Evolutionary conservation across 2,329 filamentous ascomycete species (phyloP).

Genomic region (Fusarium illudens): DNA sequence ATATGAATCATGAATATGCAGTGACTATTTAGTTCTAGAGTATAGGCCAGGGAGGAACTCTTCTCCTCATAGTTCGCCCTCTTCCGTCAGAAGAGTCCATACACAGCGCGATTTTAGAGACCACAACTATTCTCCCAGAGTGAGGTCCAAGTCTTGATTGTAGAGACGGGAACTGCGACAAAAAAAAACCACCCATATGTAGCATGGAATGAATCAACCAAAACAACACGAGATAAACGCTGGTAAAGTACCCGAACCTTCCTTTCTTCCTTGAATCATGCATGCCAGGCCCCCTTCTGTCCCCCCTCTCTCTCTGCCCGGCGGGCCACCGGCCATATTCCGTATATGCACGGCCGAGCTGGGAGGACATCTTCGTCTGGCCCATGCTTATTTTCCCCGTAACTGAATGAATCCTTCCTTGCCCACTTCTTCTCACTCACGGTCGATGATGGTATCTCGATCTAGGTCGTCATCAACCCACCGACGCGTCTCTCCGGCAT

Average conservation of each 20-base stretch:
- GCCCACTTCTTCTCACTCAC: neutral
- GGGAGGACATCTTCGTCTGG: conserved; percentile 11
- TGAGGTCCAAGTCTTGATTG: conserved; percentile 17
- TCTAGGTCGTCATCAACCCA: neutral
- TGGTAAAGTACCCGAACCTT: conserved; percentile 31
- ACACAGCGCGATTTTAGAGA: conserved; percentile 5
- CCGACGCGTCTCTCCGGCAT: conserved; percentile 12
- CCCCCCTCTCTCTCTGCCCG: neutral
- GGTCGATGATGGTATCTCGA: neutral
- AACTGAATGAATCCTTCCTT: neutral
- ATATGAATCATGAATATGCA: conserved; percentile 26
- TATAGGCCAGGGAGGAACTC: conserved; percentile 32
- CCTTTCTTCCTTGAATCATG: conserved; percentile 2
- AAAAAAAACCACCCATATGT: neutral
- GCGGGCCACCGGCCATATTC: neutral
- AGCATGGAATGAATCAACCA: neutral
- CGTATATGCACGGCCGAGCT: conserved; percentile 3
- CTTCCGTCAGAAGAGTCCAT: conserved; percentile 8
- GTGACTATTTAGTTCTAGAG: conserved; percentile 38
- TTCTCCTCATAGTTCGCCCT: conserved; percentile 16
- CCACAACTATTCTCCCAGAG: conserved; percentile 10
- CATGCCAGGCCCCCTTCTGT: neutral
- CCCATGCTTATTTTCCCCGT: conserved; percentile 6
- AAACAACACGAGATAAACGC: conserved; percentile 27
- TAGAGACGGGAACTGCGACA: neutral